Evolutionary conservation across 2,329 filamentous ascomycete species (phyloP), one percentile per base, ranked within the genome.

Genomic region (Ramularia endophylla): DNA sequence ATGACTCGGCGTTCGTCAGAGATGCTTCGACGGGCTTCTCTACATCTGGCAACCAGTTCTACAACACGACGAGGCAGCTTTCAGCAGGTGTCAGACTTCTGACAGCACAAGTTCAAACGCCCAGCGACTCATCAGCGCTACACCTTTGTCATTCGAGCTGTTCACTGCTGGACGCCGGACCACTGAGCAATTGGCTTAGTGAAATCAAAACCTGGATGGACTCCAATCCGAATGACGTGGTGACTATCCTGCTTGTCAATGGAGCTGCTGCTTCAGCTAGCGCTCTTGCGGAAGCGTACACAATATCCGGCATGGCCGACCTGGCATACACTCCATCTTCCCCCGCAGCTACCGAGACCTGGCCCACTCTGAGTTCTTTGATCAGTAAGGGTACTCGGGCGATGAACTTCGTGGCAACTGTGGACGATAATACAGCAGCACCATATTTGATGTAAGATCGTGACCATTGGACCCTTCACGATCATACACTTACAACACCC

Each of bases 231-330:
- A 88, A 87, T 64, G 89, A 95, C 52, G 84, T 95, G 2, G 77
- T 95, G 13, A 89, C 87, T 1, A 81, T 95, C 48, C 70, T 95
- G 15, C 79, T 95, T 28, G 87, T 82, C 41, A 95, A 95, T 61
- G 68, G 66, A 4, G 80, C 84, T 45, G 65, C 62, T 34, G 75
- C 75, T 36, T 55, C 71, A 34, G 65, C 71, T 2, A 64, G 64
- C 40, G 61, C 68, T 43, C 57, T 65, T 37, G 62, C 65, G 15
- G 55, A 46, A 42, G 62, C 63, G n/a, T 78, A 78, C 53, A 69
- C 68, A 37, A 62, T 74, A 42, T 71, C 72, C 40, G 68, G 74
- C 16, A 68, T 74, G 29, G 57, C 68, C n/a, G 61, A 70, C 41
- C 63, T 65, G 17, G 51, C 61, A 18, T 72, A 64, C 49, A 58